Base-by-base conservation (phyloP, 2,329 filamentous ascomycete species). In the Cercospora sp. region DNA sequence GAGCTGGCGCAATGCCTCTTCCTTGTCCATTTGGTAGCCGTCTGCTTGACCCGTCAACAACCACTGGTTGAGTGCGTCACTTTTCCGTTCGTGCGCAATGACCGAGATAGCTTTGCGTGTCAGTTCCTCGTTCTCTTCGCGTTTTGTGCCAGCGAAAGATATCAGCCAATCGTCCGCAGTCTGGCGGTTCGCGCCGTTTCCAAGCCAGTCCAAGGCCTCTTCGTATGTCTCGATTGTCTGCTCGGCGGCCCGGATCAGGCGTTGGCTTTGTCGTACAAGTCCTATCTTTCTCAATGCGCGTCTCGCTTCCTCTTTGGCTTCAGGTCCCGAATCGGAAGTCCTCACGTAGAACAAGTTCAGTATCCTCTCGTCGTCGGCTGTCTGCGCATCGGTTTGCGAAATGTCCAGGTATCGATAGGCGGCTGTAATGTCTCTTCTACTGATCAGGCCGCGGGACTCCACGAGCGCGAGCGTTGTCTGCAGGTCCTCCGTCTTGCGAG, bases 151-250 rank as follows among this genome's bases (percentile, higher is more conserved):
- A 71, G 82, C 88, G 79, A 88, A 82, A 2, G 87, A 83, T 60
- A 84, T 79, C 43, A 90, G 81, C 70, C 86, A 86, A 59, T 89
- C 86, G 73, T 90, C 88, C 2, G 82, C 73, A 9, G 82, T 85
- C 10, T 79, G 69, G 21, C 73, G 73, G 5, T 76, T 78, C 30
- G 79, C 77, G 62, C 82, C 80, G 10, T 87, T 84, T 7, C 84
- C 86, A 12, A 91, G 81, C 80, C 86, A 91, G 12, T 85, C 80
- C 34, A 90, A 81, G 1, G 90, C 90, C 75, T 91, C 87, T 57
- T 88, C 84, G 65, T 87, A 85, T n/a, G 85, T 88, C 69, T 89
- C 84, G 30, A 90, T 82, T 13, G 82, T 81, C 83, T 83, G 74
- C 86, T 85, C 72, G 4, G 89, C 87, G 55, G 86, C 85, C 59